A percentile compares a stretch with the other conserved stretches of the same genome.
Evolutionary conservation across 78 protist species (phyloP).

Genomic region (Parvularia atlantis): DNA sequence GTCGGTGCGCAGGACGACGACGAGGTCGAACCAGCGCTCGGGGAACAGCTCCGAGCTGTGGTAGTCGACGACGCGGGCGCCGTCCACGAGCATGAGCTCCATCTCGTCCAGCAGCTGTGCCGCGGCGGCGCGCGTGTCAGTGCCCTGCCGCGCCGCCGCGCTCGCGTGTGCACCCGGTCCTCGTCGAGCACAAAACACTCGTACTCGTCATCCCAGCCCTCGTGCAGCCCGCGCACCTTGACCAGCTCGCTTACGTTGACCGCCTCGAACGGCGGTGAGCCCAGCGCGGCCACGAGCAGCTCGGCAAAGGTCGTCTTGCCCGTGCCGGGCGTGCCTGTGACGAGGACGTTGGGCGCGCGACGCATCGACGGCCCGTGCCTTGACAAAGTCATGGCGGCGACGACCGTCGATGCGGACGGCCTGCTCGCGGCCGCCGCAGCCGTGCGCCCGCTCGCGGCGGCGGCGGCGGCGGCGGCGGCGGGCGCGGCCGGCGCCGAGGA

Average conservation of each 20-base stretch:
- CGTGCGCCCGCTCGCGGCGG: too few relatives aligned
- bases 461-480: too few relatives aligned
- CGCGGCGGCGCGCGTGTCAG: too few relatives aligned
- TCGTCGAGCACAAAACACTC: slow-evolving; percentile 63
- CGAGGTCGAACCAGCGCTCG: slow-evolving; percentile 82
- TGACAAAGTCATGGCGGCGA: too few relatives aligned
- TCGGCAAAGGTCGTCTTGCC: slow-evolving; percentile 44
- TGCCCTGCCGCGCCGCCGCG: too few relatives aligned
- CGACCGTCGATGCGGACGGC: too few relatives aligned
- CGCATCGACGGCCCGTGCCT: too few relatives aligned
- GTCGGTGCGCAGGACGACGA: slow-evolving; percentile 67
- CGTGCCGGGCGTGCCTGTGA: slow-evolving; percentile 54
- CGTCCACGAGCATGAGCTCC: slow-evolving; percentile 20
- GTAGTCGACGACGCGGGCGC: slow-evolving; percentile 73
- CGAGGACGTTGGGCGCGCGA: background rate
- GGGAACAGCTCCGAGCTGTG: slow-evolving; percentile 82
- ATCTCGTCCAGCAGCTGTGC: slow-evolving; percentile 37
- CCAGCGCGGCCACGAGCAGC: background rate
- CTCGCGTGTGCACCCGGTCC: slow-evolving; percentile 70
- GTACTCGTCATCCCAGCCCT: slow-evolving; percentile 71
- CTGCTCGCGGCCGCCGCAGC: too few relatives aligned
- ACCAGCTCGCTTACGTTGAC: slow-evolving; percentile 54
- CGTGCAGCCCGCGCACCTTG: slow-evolving; percentile 47
- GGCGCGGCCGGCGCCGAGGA: too few relatives aligned
- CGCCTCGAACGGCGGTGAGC: slow-evolving; percentile 24